Evolutionary conservation across 768 basidiomycete species (phyloP).

Genomic region (Pulveroboletus frians): DNA sequence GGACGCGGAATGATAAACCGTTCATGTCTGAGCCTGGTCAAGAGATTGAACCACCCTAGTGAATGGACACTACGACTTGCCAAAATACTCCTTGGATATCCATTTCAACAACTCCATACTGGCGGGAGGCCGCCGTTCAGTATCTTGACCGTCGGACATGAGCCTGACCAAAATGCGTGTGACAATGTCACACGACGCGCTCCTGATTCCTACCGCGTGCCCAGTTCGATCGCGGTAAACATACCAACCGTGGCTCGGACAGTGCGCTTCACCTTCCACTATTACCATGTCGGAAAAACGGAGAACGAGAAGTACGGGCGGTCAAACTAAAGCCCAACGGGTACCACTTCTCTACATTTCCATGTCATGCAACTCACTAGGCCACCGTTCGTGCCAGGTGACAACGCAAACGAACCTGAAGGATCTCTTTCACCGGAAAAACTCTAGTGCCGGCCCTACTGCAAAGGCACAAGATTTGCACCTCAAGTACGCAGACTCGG

Average conservation of each 20-base stretch:
- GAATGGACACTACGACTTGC: conserved; percentile 9
- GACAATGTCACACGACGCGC: conserved; percentile 28
- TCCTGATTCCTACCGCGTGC: background rate
- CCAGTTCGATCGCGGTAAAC: background rate
- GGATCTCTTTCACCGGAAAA: conserved; percentile 21
- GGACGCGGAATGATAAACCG: conserved; percentile 44
- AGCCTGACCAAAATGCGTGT: conserved; percentile 1
- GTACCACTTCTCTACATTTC: conserved; percentile 9
- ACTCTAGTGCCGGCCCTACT: background rate
- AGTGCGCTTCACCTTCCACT: background rate
- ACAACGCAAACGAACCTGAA: conserved; percentile 26
- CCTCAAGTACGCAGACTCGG: background rate
- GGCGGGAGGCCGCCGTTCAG: conserved; percentile 10
- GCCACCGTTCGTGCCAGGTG: conserved; percentile 5
- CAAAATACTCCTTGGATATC: conserved; percentile 37
- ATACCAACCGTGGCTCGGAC: background rate
- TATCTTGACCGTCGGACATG: conserved; percentile 11
- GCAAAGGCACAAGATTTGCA: conserved; percentile 1
- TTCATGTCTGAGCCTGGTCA: conserved; percentile 47
- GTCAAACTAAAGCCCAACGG: conserved; percentile 10
- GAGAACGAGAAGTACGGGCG: conserved; percentile 15
- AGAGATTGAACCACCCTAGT: background rate
- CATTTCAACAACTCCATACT: conserved; percentile 25
- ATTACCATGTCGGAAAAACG: conserved; percentile 23
- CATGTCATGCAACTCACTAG: conserved; percentile 6